Evolutionary conservation across 352 stramenopile genomes (phyloP), one percentile per base, ranked within the genome.

Genomic region (Pythium dissotocum): DNA sequence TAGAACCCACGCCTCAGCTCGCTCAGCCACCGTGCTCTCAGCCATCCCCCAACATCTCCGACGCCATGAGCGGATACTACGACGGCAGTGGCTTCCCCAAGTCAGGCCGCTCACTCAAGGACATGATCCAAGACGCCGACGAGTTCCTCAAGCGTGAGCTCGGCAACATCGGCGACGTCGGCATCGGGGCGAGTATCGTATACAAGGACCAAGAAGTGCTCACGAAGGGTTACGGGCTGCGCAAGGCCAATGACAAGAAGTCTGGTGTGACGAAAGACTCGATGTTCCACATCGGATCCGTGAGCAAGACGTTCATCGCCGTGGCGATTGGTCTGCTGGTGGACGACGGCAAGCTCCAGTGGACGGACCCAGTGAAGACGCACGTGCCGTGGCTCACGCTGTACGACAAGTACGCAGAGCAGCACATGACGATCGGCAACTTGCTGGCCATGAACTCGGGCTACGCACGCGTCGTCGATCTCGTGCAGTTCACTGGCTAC

Each of bases 221-320:
- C 49, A 46, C 44, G 2, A 56, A 67, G 16, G 58, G 65, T 2
- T 67, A 64, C 46, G 59, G 58, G 0, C 32, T 54, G n/a, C 28
- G 14, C 0, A 80, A 80, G 68, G 64, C 54, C 32, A 77, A 79
- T 16, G 75, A 85, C 42, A 58, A 53, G 3, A 55, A 32, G 12
- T 85, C 64, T 40, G 30, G 56, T 0, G 80, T 89, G 32, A 78
- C 78, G 1, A 69, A 60, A 32, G 70, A 77, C 13, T 78, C 77
- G n/a, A 63, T 88, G 59, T 91, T 91, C 62, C 77, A 91, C 70
- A 87, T 91, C 54, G 83, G 83, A 7, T 91, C 83, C 1, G 74
- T 91, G 21, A 78, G 74, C 7, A 91, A 91, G 71, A 89, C 80
- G 16, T 87, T 91, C 48, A 73, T 91, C 32, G 75, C 76, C 13